These are phyloP conservation scores for Middelhovenomyces tepae DNA, from an alignment of 805 yeast species.

Conservation along the genomic window DNA sequence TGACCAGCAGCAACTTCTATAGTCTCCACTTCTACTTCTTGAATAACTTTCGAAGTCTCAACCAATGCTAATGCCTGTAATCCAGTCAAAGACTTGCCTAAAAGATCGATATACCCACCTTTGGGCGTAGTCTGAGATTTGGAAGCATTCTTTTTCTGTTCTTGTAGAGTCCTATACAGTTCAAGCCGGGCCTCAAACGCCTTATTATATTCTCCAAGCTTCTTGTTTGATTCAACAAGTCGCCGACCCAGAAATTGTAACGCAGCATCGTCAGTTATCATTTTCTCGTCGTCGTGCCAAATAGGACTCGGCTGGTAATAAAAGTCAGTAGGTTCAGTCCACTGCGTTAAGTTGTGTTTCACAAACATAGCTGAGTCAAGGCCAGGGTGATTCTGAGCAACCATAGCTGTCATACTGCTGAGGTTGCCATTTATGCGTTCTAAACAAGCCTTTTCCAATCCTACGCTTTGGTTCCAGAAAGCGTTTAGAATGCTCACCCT, in stretches of 20 bases:
- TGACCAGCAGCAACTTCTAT: conserved; percentile 80
- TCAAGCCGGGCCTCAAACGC: conserved; percentile 12
- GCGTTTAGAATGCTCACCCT: conserved; percentile 65
- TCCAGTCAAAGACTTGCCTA: conserved; percentile 38
- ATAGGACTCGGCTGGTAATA: conserved; percentile 79
- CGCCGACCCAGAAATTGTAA: conserved; percentile 28
- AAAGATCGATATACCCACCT: conserved; percentile 30
- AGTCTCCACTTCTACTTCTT: conserved; percentile 84
- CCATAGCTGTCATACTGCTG: conserved; percentile 43
- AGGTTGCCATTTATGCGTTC: conserved; percentile 37
- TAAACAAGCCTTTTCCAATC: conserved; percentile 49
- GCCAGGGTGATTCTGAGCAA: conserved; percentile 60
- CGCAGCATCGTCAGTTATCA: conserved; percentile 41
- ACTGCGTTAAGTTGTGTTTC: conserved; percentile 65
- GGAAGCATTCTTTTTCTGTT: conserved; percentile 6
- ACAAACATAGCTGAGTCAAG: conserved; percentile 86
- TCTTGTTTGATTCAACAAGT: conserved; percentile 25
- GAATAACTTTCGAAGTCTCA: conserved; percentile 63
- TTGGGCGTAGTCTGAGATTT: background rate
- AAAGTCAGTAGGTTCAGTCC: conserved; percentile 86
- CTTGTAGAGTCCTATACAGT: conserved; percentile 12
- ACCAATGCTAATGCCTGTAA: conserved; percentile 58
- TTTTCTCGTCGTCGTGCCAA: conserved; percentile 93
- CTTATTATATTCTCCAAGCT: conserved; percentile 16
- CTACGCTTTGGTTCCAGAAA: conserved; percentile 52